These are phyloP conservation scores for Calonectria leucothoes DNA, from an alignment of 2,329 filamentous ascomycete genomes.

Conservation along the genomic window DNA sequence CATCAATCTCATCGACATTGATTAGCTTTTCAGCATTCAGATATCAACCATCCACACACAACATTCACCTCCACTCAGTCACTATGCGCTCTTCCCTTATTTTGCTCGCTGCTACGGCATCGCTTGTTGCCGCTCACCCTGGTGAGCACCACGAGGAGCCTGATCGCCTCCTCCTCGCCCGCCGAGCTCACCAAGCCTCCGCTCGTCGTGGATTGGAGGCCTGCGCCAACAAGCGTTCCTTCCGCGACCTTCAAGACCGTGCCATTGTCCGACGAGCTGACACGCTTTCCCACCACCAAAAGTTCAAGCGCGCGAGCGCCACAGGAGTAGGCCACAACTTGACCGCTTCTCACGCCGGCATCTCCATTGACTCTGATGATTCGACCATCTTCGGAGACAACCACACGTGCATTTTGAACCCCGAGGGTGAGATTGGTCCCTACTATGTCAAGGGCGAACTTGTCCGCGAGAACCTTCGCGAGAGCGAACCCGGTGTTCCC, in stretches of 20 bases:
- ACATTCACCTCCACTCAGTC: not conserved
- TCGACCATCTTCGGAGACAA: not conserved
- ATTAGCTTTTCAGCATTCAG: too few species aligned
- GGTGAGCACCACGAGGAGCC: not conserved
- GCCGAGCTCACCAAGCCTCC: not conserved
- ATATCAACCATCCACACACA: too few species aligned
- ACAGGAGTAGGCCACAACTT: not conserved
- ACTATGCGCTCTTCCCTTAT: not conserved
- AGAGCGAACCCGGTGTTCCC: not conserved
- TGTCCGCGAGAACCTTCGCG: not conserved
- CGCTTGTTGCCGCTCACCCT: not conserved
- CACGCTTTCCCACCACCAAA: not conserved
- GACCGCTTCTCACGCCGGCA: not conserved
- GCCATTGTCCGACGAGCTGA: not conserved
- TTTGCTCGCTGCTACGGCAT: not conserved
- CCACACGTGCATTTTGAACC: not conserved
- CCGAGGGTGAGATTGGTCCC: not conserved
- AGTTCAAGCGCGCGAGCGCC: not conserved
- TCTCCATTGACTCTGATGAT: not conserved
- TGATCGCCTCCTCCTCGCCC: not conserved
- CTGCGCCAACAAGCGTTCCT: not conserved
- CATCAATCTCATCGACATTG: not conserved
- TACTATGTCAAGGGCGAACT: conserved; percentile 6
- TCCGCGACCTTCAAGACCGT: not conserved
- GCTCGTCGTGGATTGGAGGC: not conserved